A percentile compares a stretch with the other conserved stretches of the same genome.
These are phyloP conservation scores for Coprinopsis sp. DNA, from an alignment of 768 basidiomycete genomes.

Conservation along the genomic window DNA sequence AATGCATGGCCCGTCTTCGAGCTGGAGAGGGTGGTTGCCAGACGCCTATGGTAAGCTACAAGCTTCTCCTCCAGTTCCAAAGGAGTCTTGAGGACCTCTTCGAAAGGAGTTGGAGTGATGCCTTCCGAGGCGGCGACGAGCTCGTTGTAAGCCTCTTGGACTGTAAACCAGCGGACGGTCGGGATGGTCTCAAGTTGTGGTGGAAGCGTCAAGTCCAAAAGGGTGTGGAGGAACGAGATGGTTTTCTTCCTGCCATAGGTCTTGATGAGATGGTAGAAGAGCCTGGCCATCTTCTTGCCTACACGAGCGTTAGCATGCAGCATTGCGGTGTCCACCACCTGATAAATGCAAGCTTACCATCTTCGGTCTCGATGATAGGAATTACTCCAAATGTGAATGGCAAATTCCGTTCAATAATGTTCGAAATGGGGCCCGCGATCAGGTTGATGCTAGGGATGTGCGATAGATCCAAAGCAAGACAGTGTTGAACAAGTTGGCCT, in stretches of 20 bases:
- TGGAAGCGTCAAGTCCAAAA: neutral
- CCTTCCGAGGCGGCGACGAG: constrained; percentile 28
- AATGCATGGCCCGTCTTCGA: constrained; percentile 54
- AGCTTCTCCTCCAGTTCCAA: constrained; percentile 38
- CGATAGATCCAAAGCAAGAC: constrained; percentile 81
- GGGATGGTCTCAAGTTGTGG: constrained; percentile 1
- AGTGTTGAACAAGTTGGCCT: constrained; percentile 78
- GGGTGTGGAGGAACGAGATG: constrained; percentile 49
- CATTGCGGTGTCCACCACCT: neutral
- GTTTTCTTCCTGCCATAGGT: constrained; percentile 62
- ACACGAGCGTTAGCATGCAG: neutral
- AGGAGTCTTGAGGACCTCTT: constrained; percentile 20
- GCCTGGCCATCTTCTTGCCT: constrained; percentile 67
- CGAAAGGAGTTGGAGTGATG: constrained; percentile 17
- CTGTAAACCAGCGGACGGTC: neutral
- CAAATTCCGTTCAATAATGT: constrained; percentile 65
- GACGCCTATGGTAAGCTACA: constrained; percentile 49
- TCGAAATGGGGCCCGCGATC: constrained; percentile 57
- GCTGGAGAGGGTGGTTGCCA: constrained; percentile 42
- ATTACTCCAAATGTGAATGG: constrained; percentile 87
- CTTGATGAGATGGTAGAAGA: constrained; percentile 64
- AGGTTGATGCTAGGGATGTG: constrained; percentile 54
- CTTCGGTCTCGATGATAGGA: constrained; percentile 55
- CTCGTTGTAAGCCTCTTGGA: constrained; percentile 29
- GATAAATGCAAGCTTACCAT: constrained; percentile 25